These are phyloP conservation scores for Diaporthe helianthi DNA, from an alignment of 2,329 filamentous ascomycete genomes.

Conservation along the genomic window DNA sequence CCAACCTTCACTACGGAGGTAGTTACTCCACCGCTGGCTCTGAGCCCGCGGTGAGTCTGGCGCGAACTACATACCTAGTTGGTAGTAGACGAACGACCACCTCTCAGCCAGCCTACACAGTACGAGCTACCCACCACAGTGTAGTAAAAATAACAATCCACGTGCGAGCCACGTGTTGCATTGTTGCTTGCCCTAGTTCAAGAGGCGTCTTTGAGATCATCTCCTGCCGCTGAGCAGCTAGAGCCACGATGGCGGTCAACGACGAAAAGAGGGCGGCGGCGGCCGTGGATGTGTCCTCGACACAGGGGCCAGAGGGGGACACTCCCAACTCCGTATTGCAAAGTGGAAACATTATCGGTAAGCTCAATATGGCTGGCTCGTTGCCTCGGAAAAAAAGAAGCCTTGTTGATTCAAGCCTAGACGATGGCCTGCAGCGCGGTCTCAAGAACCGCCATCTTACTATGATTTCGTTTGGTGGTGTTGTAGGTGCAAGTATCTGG, in stretches of 20 bases:
- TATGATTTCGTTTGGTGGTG: constrained; percentile 40
- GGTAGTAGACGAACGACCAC: background rate
- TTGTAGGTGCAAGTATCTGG: constrained; percentile 36
- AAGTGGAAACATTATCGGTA: constrained; percentile 27
- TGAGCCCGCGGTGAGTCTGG: background rate
- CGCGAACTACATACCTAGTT: too few species aligned
- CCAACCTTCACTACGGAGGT: too few species aligned
- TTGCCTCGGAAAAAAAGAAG: too few species aligned
- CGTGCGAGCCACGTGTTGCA: background rate
- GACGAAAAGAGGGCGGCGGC: constrained; percentile 3
- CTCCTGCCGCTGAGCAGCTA: background rate
- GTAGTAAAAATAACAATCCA: background rate
- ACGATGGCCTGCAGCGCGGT: constrained; percentile 31
- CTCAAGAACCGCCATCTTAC: constrained; percentile 30
- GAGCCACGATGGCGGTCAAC: constrained; percentile 1
- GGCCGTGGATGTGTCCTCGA: background rate
- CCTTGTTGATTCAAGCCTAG: background rate
- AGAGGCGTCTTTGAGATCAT: background rate
- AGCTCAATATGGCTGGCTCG: background rate
- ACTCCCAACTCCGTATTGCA: background rate
- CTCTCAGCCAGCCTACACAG: background rate
- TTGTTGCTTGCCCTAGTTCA: background rate
- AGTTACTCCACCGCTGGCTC: background rate
- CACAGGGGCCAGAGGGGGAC: background rate
- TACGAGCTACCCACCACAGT: background rate